Evolutionary conservation across 208 protist species (phyloP).

Genomic region (Tritrichomonas musculus): DNA sequence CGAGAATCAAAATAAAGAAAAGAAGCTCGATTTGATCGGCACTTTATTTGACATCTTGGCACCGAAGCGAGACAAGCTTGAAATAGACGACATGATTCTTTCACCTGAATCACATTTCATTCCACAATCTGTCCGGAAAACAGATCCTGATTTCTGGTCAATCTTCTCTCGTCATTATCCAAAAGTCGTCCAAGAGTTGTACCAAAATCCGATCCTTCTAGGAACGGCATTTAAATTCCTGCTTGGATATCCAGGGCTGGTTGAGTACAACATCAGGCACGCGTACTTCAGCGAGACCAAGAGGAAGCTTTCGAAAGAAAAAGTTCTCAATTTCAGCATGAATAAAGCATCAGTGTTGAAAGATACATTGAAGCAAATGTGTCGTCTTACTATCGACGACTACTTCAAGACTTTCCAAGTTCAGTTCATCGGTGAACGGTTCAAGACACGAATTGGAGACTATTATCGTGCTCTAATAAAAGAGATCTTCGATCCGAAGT

Average conservation of each 20-base stretch:
- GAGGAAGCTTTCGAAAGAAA: too few species aligned
- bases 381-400: background rate
- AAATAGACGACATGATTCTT: background rate
- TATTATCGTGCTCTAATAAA: slow-evolving; percentile 38
- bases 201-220: background rate
- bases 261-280: too few species aligned
- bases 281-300: background rate
- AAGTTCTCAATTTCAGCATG: background rate
- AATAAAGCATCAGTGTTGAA: background rate
- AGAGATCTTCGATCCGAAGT: slow-evolving; percentile 44
- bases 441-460: slow-evolving; percentile 42
- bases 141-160: background rate
- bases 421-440: slow-evolving; percentile 44
- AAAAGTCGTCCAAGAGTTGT: background rate
- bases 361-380: background rate
- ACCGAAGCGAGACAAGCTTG: background rate
- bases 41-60: background rate
- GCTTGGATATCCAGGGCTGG: background rate
- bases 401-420: background rate
- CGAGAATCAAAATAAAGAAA: too few species aligned
- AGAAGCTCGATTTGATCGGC: background rate
- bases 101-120: background rate
- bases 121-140: background rate
- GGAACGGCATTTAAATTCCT: background rate
- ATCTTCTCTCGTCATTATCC: background rate